A percentile compares a stretch with the other conserved stretches of the same genome.
Evolutionary conservation across 257 asterid genomes (phyloP).

Genomic region (Cruciata laevipes): DNA sequence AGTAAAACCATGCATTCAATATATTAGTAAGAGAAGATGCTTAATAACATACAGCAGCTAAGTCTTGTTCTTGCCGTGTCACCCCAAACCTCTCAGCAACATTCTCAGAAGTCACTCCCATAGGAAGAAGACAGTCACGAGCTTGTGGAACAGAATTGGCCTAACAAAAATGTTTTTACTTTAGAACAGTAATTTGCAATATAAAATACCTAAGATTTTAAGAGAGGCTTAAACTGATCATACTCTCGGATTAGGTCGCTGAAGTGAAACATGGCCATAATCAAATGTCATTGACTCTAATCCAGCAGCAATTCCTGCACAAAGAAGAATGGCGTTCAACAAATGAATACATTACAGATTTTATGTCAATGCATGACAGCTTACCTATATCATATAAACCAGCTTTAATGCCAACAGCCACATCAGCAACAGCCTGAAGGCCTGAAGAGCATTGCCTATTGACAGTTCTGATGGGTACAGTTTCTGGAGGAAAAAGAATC

Average conservation of each 20-base stretch:
- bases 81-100: slow-evolving; percentile 82
- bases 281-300: slow-evolving; percentile 82
- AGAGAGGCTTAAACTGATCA: slow-evolving; percentile 11
- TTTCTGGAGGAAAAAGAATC: slow-evolving; percentile 35
- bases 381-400: slow-evolving; percentile 88
- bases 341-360: background rate
- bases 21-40: background rate
- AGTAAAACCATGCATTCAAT: background rate
- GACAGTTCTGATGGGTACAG: slow-evolving; percentile 82
- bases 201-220: background rate
- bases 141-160: slow-evolving; percentile 53
- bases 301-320: slow-evolving; percentile 87
- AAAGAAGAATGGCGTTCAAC: slow-evolving; percentile 1
- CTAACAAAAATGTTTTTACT: slow-evolving; percentile 31
- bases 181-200: slow-evolving; percentile 6
- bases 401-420: slow-evolving; percentile 82
- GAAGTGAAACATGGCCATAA: slow-evolving; percentile 21
- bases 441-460: slow-evolving; percentile 93
- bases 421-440: slow-evolving; percentile 95
- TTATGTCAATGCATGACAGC: background rate
- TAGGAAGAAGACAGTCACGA: slow-evolving; percentile 85
- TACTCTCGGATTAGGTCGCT: slow-evolving; percentile 52
- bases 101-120: slow-evolving; percentile 91
- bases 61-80: slow-evolving; percentile 87
- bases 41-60: slow-evolving; percentile 63